These are phyloP conservation scores for Penicillium olsonii DNA, from an alignment of 2,329 filamentous ascomycete species.

Conservation along the genomic window DNA sequence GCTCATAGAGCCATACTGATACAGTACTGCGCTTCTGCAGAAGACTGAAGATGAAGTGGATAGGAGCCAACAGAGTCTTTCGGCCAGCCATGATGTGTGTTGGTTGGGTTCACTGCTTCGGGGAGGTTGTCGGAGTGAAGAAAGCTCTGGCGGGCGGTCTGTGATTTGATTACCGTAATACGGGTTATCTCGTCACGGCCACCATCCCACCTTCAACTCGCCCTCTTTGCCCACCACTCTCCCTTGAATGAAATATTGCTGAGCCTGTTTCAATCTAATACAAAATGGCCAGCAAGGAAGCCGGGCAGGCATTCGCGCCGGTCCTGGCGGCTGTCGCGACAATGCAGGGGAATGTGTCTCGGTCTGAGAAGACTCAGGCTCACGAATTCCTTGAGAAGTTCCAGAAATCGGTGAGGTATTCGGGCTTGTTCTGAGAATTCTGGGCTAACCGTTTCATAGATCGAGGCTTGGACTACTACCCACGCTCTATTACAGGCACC, in stretches of 20 bases:
- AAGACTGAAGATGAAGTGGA: slow-evolving; percentile 93
- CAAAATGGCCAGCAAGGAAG: slow-evolving; percentile 68
- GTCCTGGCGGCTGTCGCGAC: slow-evolving; percentile 87
- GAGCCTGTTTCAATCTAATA: slow-evolving; percentile 11
- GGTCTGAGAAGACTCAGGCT: slow-evolving; percentile 81
- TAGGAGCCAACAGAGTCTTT: slow-evolving; percentile 72
- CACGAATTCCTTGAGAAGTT: slow-evolving; percentile 91
- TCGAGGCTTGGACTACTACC: slow-evolving; percentile 87
- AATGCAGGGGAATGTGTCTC: slow-evolving; percentile 81
- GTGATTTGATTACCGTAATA: slow-evolving; percentile 27
- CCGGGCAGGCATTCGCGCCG: slow-evolving; percentile 74
- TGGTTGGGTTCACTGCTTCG: slow-evolving; percentile 7
- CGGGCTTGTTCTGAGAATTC: slow-evolving; percentile 14
- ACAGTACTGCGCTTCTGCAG: slow-evolving; percentile 81
- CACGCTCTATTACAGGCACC: slow-evolving; percentile 80
- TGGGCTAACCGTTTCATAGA: slow-evolving; percentile 52
- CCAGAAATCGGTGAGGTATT: slow-evolving; percentile 83
- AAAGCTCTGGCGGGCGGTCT: slow-evolving; percentile 26
- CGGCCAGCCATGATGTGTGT: slow-evolving; percentile 54
- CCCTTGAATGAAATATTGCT: slow-evolving; percentile 11
- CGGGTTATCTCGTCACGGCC: slow-evolving; percentile 23
- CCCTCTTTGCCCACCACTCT: slow-evolving; percentile 10
- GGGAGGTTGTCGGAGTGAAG: slow-evolving; percentile 12
- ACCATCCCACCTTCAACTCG: slow-evolving; percentile 26
- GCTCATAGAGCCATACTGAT: slow-evolving; percentile 96